phyloP scores from a whole-genome alignment of 345 rosid species.

The Salix koriyanagi region DNA sequence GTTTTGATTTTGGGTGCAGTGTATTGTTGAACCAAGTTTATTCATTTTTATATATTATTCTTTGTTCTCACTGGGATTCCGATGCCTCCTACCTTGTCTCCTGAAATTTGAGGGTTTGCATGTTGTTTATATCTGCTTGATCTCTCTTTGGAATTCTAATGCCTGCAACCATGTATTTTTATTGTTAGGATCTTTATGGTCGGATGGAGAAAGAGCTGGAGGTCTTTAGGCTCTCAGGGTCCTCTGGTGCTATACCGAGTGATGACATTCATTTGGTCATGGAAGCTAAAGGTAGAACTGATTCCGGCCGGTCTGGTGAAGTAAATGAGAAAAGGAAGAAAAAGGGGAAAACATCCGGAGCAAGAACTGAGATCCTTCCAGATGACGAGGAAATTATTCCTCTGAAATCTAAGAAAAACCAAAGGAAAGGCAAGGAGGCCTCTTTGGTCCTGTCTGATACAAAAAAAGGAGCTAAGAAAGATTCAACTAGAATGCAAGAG shows the following conservation, averaged over 20 bases:
- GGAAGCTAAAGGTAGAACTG: constrained; percentile 44
- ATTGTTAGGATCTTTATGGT: constrained; percentile 66
- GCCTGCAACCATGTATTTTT: constrained; percentile 15
- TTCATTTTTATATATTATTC: not conserved
- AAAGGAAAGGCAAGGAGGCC: constrained; percentile 71
- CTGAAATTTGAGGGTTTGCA: not conserved
- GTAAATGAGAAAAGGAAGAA: constrained; percentile 64
- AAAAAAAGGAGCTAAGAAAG: constrained; percentile 67
- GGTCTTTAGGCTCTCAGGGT: constrained; percentile 46
- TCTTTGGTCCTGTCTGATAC: constrained; percentile 49
- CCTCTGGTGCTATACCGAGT: constrained; percentile 30
- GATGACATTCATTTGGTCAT: constrained; percentile 30
- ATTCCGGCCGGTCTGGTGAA: constrained; percentile 44
- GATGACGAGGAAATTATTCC: constrained; percentile 62
- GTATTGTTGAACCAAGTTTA: too few relatives aligned
- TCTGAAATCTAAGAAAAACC: constrained; percentile 77
- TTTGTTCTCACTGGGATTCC: not conserved
- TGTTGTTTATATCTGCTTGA: not conserved
- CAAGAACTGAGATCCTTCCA: constrained; percentile 49
- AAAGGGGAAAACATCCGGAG: constrained; percentile 62
- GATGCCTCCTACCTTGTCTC: not conserved
- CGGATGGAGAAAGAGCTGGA: constrained; percentile 72
- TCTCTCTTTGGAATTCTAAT: constrained; percentile 21
- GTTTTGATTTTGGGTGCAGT: too few relatives aligned
- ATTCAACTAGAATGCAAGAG: constrained; percentile 49